Conservation (phyloP, 2,329 filamentous ascomycete species). For the Boeremia exigua region DNA sequence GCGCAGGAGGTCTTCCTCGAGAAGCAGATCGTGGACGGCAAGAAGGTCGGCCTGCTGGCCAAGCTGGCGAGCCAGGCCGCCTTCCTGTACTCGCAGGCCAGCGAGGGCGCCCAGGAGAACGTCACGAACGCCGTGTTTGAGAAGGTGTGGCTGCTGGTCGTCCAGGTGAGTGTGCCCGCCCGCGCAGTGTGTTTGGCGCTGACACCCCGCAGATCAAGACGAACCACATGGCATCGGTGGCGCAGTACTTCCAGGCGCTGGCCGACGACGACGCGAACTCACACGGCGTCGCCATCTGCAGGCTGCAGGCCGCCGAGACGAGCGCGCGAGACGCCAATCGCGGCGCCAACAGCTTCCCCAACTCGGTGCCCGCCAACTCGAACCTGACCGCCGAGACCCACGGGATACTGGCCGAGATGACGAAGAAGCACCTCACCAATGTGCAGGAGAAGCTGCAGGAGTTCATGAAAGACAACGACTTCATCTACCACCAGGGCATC, state of each 20-base stretch:
- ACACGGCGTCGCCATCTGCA: conserved; percentile 82
- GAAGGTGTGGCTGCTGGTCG: conserved; percentile 86
- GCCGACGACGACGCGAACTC: conserved; percentile 89
- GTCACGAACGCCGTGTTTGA: conserved; percentile 91
- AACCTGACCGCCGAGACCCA: conserved; percentile 85
- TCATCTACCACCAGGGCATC: conserved; percentile 94
- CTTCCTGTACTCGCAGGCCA: conserved; percentile 84
- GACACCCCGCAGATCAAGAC: conserved; percentile 67
- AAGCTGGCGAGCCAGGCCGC: conserved; percentile 92
- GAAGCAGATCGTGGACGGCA: conserved; percentile 90
- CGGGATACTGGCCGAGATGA: conserved; percentile 74
- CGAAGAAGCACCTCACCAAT: conserved; percentile 79
- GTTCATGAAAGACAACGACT: conserved; percentile 91
- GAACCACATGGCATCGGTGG: conserved; percentile 80
- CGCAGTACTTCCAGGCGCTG: conserved; percentile 91
- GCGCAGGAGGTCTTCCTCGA: conserved; percentile 97
- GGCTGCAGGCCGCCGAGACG: conserved; percentile 80
- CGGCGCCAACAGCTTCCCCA: conserved; percentile 79
- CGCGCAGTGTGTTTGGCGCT: not conserved
- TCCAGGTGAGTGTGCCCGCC: conserved; percentile 64
- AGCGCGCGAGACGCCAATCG: conserved; percentile 80
- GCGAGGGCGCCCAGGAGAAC: conserved; percentile 91
- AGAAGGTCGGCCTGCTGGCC: conserved; percentile 89
- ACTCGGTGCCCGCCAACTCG: conserved; percentile 76
- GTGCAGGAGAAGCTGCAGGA: conserved; percentile 82